Base-by-base conservation (phyloP, 495 filamentous ascomycete species). In the Aspergillus campestris region DNA sequence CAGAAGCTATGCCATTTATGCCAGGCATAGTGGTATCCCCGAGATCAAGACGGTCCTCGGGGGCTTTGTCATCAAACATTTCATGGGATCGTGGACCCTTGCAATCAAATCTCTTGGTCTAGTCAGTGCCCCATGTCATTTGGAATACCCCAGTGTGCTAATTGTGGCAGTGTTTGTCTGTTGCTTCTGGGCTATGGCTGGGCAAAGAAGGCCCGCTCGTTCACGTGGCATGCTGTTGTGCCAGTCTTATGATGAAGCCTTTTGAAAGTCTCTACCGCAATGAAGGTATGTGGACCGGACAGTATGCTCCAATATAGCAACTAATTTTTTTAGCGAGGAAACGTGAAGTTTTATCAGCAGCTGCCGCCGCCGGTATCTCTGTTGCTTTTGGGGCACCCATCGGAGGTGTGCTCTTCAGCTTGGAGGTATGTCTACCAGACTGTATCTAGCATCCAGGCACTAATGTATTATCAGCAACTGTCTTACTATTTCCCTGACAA, bases 401-500 rank as follows among this genome's bases (percentile, higher is more conserved):
- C 46, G 92, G 92, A 28, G 88, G 88, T 14, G 88, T 94, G 12
- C 66, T 94, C 5, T 94, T 98, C 71, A 92, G 87, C 65, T 73
- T 98, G 24, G 92, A 98, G 66, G 80, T 84, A 70, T 51, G 65
- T 45, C 27, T 27, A 40, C 15, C 12, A 40, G 11, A 24, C 4
- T 24, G 18, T 24, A 24, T 24, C 4, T 24, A 24, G 1, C 18
- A 24, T 24, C 18, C 18, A 24, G 4, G 18, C 4, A 24, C 18
- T 24, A 2, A 24, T 24, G 18, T 24, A 24, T 18, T 8, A 44
- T 6, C 33, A 79, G 77, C 91, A 96, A 75, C 68, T 98, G 9
- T 94, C 89, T 2, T 98, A 97, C 67, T 98, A 97, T 62, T 98
- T 98, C 51, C 92, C 92, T 1, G 92, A 98, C 58, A 97, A 96